Conservation (phyloP, 345 rosid species). For the Eucalyptus decipiens region DNA sequence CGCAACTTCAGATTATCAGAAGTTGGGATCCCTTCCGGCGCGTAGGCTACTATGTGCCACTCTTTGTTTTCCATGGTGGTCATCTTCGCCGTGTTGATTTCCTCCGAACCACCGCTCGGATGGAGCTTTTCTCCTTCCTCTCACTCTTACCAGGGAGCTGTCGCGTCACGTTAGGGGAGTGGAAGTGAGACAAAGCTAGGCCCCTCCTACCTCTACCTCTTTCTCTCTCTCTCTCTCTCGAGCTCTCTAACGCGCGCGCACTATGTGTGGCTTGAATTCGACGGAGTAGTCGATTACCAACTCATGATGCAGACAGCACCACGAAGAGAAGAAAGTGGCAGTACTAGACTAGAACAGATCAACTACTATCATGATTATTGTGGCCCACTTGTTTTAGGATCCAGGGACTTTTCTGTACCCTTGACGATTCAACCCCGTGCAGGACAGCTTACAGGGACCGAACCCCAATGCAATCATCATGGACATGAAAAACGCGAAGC, state of each 20-base stretch:
- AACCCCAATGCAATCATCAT: background rate
- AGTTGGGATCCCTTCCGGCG: conserved; percentile 21
- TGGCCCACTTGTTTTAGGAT: background rate
- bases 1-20: conserved; percentile 28
- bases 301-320: background rate
- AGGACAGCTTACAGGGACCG: background rate
- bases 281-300: background rate
- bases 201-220: background rate
- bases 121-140: background rate
- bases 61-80: conserved; percentile 12
- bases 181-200: background rate
- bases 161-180: background rate
- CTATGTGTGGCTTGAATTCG: background rate
- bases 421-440: background rate
- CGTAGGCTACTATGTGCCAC: conserved; percentile 25
- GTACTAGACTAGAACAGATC: background rate
- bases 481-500: background rate
- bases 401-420: background rate
- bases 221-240: background rate
- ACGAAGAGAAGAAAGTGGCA: background rate
- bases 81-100: background rate
- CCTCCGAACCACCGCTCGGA: background rate
- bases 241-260: background rate
- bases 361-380: background rate
- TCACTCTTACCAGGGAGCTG: background rate